Base-by-base conservation (phyloP, 2,329 filamentous ascomycete genomes). In the Fusarium paranaense region DNA sequence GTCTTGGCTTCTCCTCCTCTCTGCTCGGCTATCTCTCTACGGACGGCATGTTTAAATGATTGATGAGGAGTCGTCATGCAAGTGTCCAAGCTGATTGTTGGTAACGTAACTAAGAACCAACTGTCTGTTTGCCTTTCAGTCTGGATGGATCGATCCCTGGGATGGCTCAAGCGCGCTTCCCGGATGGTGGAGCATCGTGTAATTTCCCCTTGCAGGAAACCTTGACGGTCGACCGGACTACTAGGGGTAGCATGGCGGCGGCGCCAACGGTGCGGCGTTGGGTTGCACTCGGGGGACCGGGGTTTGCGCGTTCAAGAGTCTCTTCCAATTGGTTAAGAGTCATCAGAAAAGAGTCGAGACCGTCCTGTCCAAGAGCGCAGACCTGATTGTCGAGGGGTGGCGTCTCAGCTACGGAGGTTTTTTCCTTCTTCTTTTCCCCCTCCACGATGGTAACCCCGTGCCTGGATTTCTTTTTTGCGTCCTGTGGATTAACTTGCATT, bases 161-260 rank as follows among this genome's bases (percentile, higher is more conserved):
- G 32, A 58, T 57, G 30, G 52, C 20, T 35, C 52, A 22, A 35
- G 32, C 33, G 54, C 54, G 66, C 37, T 40, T 62, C 61, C 62
- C 45, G 50, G 38, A 27, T 40, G 58, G 61, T 63, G 61, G 61
- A 63, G 45, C 22, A 50, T 25, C 45, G 70, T 61, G 67, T 58
- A 77, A 77, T 77, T 73, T 77, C 75, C 75, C 75, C 73, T 76
- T 77, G 75, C 75, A 77, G 74, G 71, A 76, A 71, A 78, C 75
- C 75, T 64, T 75, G 73, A 73, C 76, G 75, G 73, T 68, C 47
- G 30, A 64, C 70, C 66, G 54, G 66, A 69, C 73, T 52, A 30
- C 47, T 30, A 52, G 47, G 47, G 20, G n/a, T 5, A 18, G 20
- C 66, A 77, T 60, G 69, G 72, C 71, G 73, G 60, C 75, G 75